Percentiles rank a stretch among this genome's conserved stretches.
These are phyloP conservation scores for Penicillium sp. DNA, from an alignment of 2,329 filamentous ascomycete genomes.

Conservation along the genomic window DNA sequence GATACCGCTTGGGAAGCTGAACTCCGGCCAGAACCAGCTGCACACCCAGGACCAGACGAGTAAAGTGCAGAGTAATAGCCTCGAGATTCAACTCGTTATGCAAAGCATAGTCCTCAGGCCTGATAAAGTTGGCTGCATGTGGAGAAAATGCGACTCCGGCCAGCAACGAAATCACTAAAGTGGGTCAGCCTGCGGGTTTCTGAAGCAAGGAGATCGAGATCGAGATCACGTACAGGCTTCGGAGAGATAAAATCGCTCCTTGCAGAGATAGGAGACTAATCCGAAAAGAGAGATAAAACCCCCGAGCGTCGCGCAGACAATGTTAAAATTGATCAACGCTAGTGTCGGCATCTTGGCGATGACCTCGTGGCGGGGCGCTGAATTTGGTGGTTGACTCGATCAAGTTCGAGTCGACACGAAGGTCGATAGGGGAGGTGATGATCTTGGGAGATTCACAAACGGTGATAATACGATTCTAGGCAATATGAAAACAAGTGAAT, in stretches of 20 bases:
- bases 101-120: slow-evolving; percentile 71
- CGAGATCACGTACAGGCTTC: slow-evolving; percentile 69
- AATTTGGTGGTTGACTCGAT: not conserved
- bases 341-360: slow-evolving; percentile 57
- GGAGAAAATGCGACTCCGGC: slow-evolving; percentile 78
- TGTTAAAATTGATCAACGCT: slow-evolving; percentile 74
- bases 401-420: not conserved
- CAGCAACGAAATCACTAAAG: slow-evolving; percentile 74
- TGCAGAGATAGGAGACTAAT: slow-evolving; percentile 82
- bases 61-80: slow-evolving; percentile 76
- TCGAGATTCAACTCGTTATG: slow-evolving; percentile 59
- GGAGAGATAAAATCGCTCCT: slow-evolving; percentile 86
- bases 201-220: not conserved
- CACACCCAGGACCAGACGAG: slow-evolving; percentile 80
- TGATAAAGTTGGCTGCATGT: slow-evolving; percentile 70
- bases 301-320: slow-evolving; percentile 74
- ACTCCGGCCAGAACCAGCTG: slow-evolving; percentile 87
- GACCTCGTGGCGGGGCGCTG: slow-evolving; percentile 2
- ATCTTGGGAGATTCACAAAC: not conserved
- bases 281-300: slow-evolving; percentile 90
- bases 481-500: slow-evolving; percentile 21
- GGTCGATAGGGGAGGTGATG: not conserved
- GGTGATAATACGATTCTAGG: not conserved
- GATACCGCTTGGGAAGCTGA: slow-evolving; percentile 79
- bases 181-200: not conserved